These are phyloP conservation scores for Sporisorium iseilematis-ciliati DNA, from an alignment of 1,284 basidiomycete species.

Conservation along the genomic window DNA sequence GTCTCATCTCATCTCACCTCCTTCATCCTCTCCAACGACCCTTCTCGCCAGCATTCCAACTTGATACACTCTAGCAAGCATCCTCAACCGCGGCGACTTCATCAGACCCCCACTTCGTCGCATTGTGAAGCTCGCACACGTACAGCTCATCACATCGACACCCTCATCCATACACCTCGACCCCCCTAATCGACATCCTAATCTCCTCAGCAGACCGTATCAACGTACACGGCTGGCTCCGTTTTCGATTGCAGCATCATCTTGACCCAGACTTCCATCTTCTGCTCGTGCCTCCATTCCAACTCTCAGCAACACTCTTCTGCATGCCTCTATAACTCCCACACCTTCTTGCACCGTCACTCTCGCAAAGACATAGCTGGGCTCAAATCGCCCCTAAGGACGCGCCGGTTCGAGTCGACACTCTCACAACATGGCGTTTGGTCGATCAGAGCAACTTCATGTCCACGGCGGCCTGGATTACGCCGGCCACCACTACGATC, in stretches of 20 bases:
- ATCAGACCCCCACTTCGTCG: neutral
- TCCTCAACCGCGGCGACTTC: neutral
- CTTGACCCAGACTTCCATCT: neutral
- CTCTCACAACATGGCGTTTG: constrained; percentile 32
- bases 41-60: neutral
- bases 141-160: neutral
- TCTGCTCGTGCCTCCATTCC: neutral
- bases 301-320: neutral
- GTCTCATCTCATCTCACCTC: neutral
- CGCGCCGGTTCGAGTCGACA: constrained; percentile 5
- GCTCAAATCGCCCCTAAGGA: neutral
- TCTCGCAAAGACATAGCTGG: neutral
- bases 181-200: neutral
- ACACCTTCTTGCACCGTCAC: neutral
- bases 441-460: constrained; percentile 20
- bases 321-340: constrained; percentile 5
- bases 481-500: constrained; percentile 54
- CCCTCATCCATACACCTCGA: neutral
- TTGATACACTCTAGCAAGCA: neutral
- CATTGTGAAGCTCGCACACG: too few species aligned
- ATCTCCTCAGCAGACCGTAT: neutral
- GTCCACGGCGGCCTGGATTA: constrained; percentile 30
- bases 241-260: constrained; percentile 5
- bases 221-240: constrained; percentile 37
- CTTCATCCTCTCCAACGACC: neutral